These are phyloP conservation scores for Chytriomyces hyalinus DNA, from an alignment of 192 early-diverging fungal species.

Conservation along the genomic window DNA sequence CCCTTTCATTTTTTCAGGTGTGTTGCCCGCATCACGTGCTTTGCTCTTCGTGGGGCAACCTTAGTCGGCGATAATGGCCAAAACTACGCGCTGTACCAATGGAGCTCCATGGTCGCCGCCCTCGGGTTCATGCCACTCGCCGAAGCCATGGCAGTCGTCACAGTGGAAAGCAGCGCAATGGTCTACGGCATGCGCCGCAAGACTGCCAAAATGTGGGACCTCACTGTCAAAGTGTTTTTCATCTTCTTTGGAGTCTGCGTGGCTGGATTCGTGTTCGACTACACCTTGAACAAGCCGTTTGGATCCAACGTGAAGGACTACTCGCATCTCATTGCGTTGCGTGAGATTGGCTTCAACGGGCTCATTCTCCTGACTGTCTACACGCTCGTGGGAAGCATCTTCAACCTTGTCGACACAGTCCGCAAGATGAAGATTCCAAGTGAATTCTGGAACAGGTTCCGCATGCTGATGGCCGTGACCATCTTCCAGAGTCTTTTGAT, in stretches of 20 bases:
- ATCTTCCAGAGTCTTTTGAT: neutral
- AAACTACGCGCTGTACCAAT: neutral
- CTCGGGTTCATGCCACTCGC: conserved; percentile 32
- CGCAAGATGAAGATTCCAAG: neutral
- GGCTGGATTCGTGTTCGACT: conserved; percentile 16
- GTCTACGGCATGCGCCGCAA: neutral
- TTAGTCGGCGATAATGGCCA: conserved; percentile 9
- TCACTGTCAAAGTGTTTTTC: conserved; percentile 3
- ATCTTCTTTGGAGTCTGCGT: conserved; percentile 8
- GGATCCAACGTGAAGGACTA: conserved; percentile 21
- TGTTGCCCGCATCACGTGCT: neutral
- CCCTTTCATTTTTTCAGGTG: neutral
- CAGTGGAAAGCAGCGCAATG: conserved; percentile 5
- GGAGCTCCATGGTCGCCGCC: neutral
- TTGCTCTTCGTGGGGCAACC: neutral
- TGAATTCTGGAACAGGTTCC: neutral
- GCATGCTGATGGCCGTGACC: neutral
- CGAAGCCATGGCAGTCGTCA: conserved; percentile 5
- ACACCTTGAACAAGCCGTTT: conserved; percentile 27
- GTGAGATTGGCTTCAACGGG: conserved; percentile 31
- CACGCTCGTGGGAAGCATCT: conserved; percentile 10
- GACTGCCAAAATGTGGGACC: neutral
- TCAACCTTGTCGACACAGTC: neutral
- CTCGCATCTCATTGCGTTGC: neutral
- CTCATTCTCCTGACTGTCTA: conserved; percentile 25